These are phyloP conservation scores for Coemansia sp. DNA, from an alignment of 192 early-diverging fungal genomes.

Conservation along the genomic window DNA sequence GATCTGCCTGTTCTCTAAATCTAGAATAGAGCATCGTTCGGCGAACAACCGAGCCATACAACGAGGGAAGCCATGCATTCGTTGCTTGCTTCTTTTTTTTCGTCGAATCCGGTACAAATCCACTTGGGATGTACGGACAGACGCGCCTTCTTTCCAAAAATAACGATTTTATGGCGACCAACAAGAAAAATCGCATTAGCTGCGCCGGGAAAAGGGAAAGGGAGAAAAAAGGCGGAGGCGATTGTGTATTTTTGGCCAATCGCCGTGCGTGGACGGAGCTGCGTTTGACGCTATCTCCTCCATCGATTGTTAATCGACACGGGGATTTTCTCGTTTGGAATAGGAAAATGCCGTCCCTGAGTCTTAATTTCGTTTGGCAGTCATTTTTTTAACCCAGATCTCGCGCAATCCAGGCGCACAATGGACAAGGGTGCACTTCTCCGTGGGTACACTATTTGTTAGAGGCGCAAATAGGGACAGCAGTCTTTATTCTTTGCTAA, in stretches of 20 bases:
- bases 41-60: too few species aligned
- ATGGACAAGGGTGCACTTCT: neutral
- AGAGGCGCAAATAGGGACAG: neutral
- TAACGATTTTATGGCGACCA: neutral
- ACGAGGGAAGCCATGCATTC: too few species aligned
- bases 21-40: too few species aligned
- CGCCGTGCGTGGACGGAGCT: neutral
- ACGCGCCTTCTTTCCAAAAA: neutral
- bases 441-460: neutral
- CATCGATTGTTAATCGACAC: constrained; percentile 4
- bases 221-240: neutral
- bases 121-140: too few species aligned
- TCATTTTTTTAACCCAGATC: neutral
- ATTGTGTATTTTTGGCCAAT: constrained; percentile 10
- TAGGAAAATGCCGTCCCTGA: neutral
- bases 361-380: too few species aligned
- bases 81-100: too few species aligned
- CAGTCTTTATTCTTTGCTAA: too few species aligned
- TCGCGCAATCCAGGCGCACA: neutral
- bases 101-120: too few species aligned
- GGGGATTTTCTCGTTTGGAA: neutral
- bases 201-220: neutral
- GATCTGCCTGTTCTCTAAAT: too few species aligned
- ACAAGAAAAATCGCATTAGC: too few species aligned
- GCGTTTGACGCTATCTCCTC: neutral